phyloP scores from a whole-genome alignment of 345 rosid species.

The Syzygium jambos region DNA sequence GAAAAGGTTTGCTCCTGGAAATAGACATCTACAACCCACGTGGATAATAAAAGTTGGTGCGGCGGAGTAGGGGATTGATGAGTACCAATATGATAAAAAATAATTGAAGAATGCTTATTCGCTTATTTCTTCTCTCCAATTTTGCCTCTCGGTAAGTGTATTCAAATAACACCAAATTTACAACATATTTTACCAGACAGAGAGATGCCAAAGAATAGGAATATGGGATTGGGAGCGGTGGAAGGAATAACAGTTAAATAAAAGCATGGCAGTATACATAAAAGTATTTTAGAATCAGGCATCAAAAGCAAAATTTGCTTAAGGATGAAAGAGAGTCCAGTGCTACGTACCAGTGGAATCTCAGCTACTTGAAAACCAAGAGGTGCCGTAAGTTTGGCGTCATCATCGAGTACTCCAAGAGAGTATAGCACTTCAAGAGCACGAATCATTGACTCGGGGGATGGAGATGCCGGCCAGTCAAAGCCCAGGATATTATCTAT shows the following conservation, averaged over 20 bases:
- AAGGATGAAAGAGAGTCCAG: background rate
- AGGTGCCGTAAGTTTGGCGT: slow-evolving; percentile 96
- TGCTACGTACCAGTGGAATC: slow-evolving; percentile 67
- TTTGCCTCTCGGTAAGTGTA: background rate
- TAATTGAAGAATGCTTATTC: background rate
- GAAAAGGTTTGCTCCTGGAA: background rate
- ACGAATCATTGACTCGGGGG: slow-evolving; percentile 83
- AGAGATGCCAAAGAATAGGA: background rate
- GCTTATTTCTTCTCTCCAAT: background rate
- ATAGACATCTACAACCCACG: background rate
- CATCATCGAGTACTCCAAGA: slow-evolving; percentile 85
- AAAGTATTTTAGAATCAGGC: background rate
- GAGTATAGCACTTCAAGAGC: slow-evolving; percentile 95
- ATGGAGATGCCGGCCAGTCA: slow-evolving; percentile 94
- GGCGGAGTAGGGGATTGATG: background rate
- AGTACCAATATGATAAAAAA: background rate
- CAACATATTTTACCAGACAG: background rate
- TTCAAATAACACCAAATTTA: background rate
- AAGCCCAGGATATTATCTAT: slow-evolving; percentile 92
- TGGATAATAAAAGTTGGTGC: background rate
- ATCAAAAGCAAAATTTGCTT: background rate
- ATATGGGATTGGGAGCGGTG: background rate
- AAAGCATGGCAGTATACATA: background rate
- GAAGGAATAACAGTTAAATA: background rate
- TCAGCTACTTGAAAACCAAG: slow-evolving; percentile 97